Conservation (phyloP, 2,329 filamentous ascomycete species). For the Sphaceloma murrayae region DNA sequence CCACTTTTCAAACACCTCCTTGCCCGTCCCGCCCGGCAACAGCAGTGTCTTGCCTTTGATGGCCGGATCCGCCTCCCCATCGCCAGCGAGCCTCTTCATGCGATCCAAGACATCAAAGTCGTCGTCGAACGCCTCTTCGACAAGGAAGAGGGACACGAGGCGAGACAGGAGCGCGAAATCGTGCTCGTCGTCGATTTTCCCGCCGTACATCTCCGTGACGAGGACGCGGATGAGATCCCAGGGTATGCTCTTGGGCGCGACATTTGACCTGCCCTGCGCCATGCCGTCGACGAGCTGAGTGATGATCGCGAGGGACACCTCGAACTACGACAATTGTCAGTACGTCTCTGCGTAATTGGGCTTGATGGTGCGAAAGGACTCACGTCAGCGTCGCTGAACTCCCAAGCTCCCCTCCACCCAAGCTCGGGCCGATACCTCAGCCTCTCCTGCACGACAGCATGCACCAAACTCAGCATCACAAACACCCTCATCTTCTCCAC, state of each 20-base stretch:
- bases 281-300: constrained; percentile 85
- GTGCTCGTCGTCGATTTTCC: constrained; percentile 86
- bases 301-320: constrained; percentile 92
- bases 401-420: constrained; percentile 99
- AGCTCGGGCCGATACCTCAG: constrained; percentile 86
- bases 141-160: constrained; percentile 70
- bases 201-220: constrained; percentile 89
- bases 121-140: constrained; percentile 80
- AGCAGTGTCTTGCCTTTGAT: constrained; percentile 43
- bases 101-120: constrained; percentile 47
- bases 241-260: constrained; percentile 85
- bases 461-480: constrained; percentile 82
- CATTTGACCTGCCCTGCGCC: constrained; percentile 77
- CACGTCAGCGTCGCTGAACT: constrained; percentile 98
- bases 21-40: constrained; percentile 69
- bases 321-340: constrained; percentile 57
- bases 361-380: too few relatives aligned
- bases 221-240: constrained; percentile 93
- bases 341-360: too few relatives aligned
- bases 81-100: constrained; percentile 59
- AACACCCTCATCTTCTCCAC: constrained; percentile 88
- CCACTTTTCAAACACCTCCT: constrained; percentile 84
- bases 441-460: constrained; percentile 91
- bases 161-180: constrained; percentile 67
- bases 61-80: constrained; percentile 33